Percentiles rank a stretch among this genome's conserved stretches.
These are phyloP conservation scores for Pharus latifolius DNA, from an alignment of 176 grass and related monocot species.

Conservation along the genomic window DNA sequence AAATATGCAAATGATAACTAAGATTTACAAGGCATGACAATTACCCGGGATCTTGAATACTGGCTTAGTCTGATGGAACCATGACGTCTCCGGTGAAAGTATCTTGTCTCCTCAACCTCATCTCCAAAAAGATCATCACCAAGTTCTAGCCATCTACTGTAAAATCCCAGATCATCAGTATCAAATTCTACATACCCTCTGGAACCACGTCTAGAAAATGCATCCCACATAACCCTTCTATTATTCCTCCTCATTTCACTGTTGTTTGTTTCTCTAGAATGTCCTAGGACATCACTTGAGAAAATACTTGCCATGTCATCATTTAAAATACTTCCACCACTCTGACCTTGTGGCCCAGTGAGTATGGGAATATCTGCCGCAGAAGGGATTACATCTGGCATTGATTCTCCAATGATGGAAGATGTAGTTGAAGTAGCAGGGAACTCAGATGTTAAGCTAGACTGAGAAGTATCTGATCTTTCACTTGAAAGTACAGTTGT, in stretches of 20 bases:
- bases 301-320: slow-evolving; percentile 64
- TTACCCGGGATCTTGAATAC: slow-evolving; percentile 86
- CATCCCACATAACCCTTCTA: slow-evolving; percentile 83
- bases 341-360: slow-evolving; percentile 21
- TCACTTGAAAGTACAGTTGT: slow-evolving; percentile 36
- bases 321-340: slow-evolving; percentile 55
- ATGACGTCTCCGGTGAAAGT: slow-evolving; percentile 57
- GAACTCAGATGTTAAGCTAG: slow-evolving; percentile 20
- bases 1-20: neutral
- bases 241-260: slow-evolving; percentile 42
- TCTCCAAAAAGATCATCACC: slow-evolving; percentile 56
- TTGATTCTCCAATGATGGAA: slow-evolving; percentile 23
- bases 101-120: slow-evolving; percentile 53
- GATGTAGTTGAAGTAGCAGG: slow-evolving; percentile 34
- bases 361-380: slow-evolving; percentile 28
- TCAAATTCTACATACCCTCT: slow-evolving; percentile 64
- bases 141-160: slow-evolving; percentile 78
- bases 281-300: slow-evolving; percentile 30
- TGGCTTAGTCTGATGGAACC: slow-evolving; percentile 67
- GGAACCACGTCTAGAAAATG: slow-evolving; percentile 63
- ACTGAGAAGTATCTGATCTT: slow-evolving; percentile 37
- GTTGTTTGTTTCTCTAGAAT: slow-evolving; percentile 21
- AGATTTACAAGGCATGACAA: neutral
- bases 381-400: slow-evolving; percentile 17
- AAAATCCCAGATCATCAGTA: slow-evolving; percentile 43